Conservation (phyloP, 2,329 filamentous ascomycete species). For the Stagonosporopsis chrysanthemi region DNA sequence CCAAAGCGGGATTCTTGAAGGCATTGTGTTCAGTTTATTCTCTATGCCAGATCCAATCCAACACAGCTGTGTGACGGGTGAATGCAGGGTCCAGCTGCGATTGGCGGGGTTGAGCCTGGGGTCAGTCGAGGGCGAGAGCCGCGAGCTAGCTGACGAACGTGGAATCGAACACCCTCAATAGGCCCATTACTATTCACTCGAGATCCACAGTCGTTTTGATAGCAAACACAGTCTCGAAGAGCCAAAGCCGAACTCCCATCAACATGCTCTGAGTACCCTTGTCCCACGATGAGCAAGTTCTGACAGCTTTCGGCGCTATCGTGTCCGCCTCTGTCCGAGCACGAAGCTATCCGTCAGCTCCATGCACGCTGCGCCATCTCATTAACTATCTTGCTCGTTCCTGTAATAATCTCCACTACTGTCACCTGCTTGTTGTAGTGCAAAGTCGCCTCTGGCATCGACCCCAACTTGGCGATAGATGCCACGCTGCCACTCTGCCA, state of each 20-base stretch:
- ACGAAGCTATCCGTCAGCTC: constrained; percentile 20
- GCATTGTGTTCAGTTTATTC: not conserved
- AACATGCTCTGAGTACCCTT: not conserved
- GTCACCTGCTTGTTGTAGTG: constrained; percentile 2
- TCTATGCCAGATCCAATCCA: not conserved
- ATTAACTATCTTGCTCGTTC: constrained; percentile 2
- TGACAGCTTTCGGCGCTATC: constrained; percentile 21
- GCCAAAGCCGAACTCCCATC: not conserved
- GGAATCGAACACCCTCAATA: constrained; percentile 21
- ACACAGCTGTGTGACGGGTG: constrained; percentile 8
- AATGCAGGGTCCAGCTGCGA: constrained; percentile 28
- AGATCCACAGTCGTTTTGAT: not conserved
- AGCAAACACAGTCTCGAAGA: not conserved
- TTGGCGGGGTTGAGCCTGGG: constrained; percentile 23
- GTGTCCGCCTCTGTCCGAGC: constrained; percentile 18
- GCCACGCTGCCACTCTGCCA: constrained; percentile 6
- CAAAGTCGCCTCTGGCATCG: not conserved
- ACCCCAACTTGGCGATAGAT: not conserved
- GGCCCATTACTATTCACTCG: constrained; percentile 22
- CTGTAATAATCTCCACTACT: constrained; percentile 4
- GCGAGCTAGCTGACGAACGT: constrained; percentile 17
- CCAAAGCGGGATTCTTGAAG: constrained; percentile 45
- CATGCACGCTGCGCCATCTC: constrained; percentile 15
- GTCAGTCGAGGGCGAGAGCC: not conserved
- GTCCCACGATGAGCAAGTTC: constrained; percentile 24